Evolutionary conservation across 129 eudicot genomes (phyloP).

Genomic region (Chrysanthemum makinoi): DNA sequence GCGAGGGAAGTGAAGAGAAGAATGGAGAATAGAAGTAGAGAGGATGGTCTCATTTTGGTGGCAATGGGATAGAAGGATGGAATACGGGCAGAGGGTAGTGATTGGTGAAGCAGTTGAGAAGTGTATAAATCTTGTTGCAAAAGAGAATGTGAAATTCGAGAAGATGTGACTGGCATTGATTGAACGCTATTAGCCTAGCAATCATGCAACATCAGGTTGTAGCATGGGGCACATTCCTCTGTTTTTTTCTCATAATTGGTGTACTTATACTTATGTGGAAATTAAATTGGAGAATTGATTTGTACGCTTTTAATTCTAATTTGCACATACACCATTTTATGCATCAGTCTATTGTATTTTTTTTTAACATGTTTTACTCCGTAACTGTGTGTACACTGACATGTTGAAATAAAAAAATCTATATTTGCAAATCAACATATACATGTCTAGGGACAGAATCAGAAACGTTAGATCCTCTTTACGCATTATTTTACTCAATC

Average conservation of each 20-base stretch:
- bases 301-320: no score
- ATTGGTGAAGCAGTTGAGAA: slow-evolving; percentile 13
- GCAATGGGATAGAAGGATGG: slow-evolving; percentile 2
- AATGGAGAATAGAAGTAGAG: slow-evolving; percentile 22
- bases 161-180: slow-evolving; percentile 31
- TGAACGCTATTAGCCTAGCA: slow-evolving; percentile 20
- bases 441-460: no score
- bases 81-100: slow-evolving; percentile 27
- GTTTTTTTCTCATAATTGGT: slow-evolving; percentile 10
- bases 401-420: no score
- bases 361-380: no score
- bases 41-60: slow-evolving; percentile 32
- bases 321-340: no score
- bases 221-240: slow-evolving; percentile 7
- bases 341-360: no score
- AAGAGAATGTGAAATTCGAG: slow-evolving; percentile 28
- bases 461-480: no score
- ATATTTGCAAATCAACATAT: no score
- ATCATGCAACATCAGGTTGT: slow-evolving; percentile 26
- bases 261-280: no score
- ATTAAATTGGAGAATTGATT: no score
- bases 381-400: no score
- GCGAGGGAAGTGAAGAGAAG: slow-evolving; percentile 30
- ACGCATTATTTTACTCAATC: no score
- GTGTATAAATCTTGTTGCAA: slow-evolving; percentile 14